Conservation (phyloP, 2,329 filamentous ascomycete species). For the Colletotrichum sidae region DNA sequence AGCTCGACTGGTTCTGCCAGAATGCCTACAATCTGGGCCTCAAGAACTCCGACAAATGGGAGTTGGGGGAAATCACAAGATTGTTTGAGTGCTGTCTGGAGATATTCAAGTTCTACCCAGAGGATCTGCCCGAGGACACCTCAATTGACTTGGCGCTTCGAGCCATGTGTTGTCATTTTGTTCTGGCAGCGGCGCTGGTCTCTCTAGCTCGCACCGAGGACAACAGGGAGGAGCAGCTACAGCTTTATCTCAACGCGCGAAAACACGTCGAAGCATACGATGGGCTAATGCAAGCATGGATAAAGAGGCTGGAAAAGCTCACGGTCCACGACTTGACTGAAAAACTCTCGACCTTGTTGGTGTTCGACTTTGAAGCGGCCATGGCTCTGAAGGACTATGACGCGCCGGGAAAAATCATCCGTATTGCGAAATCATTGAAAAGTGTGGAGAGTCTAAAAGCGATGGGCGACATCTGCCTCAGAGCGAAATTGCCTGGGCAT, state of each 20-base stretch:
- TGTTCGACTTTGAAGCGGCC: conserved; percentile 84
- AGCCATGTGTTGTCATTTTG: conserved; percentile 77
- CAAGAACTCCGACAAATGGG: conserved; percentile 67
- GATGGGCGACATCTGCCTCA: conserved; percentile 74
- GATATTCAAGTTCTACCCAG: conserved; percentile 64
- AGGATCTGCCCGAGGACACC: conserved; percentile 54
- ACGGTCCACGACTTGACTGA: conserved; percentile 63
- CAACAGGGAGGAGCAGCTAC: conserved; percentile 61
- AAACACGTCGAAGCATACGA: conserved; percentile 72
- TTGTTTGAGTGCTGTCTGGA: conserved; percentile 66
- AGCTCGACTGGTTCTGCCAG: conserved; percentile 87
- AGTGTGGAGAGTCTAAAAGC: conserved; percentile 65
- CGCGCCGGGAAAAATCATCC: conserved; percentile 70
- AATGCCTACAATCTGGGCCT: conserved; percentile 84
- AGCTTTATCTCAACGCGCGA: conserved; percentile 72
- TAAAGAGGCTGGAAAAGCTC: conserved; percentile 54
- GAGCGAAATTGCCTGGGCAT: conserved; percentile 61
- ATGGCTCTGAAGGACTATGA: conserved; percentile 76
- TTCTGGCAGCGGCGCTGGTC: conserved; percentile 65
- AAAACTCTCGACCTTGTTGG: conserved; percentile 75
- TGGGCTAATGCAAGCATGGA: conserved; percentile 51
- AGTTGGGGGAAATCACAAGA: conserved; percentile 63
- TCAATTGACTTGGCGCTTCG: conserved; percentile 66
- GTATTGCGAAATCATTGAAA: conserved; percentile 58
- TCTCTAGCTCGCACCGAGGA: conserved; percentile 65